Base-by-base conservation (phyloP, 495 filamentous ascomycete genomes). In the Podospora conica region DNA sequence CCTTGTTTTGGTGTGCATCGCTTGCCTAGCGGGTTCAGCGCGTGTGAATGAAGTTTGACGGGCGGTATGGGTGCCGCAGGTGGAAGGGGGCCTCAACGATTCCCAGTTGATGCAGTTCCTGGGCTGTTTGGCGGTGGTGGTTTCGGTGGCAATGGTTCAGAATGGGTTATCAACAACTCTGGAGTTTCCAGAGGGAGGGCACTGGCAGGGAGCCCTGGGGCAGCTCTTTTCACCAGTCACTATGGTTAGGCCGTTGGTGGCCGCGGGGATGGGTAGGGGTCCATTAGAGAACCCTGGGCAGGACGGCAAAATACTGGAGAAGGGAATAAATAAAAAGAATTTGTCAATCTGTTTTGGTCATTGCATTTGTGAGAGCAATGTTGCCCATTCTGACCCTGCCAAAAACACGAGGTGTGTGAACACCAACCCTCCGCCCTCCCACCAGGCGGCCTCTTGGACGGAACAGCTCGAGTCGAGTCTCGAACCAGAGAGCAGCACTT, bases 311-410 rank as follows among this genome's bases (percentile, higher is more conserved):
- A 57, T 27, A 57, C 25, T 23, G 55, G 55, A 57, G 55, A 57
- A 23, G 15, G 55, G 55, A 57, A 57, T 57, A 57, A 57, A 57
- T 57, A 57, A 57, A 57, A 57, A 57, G 55, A 57, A 57, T 57
- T 57, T 24, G 22, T 57, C 55, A 57, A 57, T n/a, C n/a, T n/a
- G n/a, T n/a, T n/a, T n/a, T n/a, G n/a, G n/a, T n/a, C n/a, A n/a
- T n/a, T n/a, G n/a, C n/a, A n/a, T n/a, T n/a, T n/a, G n/a, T n/a
- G n/a, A n/a, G n/a, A n/a, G n/a, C n/a, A n/a, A n/a, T n/a, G n/a
- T n/a, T n/a, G n/a, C n/a, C n/a, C n/a, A n/a, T n/a, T n/a, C n/a
- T n/a, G n/a, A n/a, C n/a, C n/a, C n/a, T n/a, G n/a, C n/a, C n/a
- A n/a, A n/a, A n/a, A n/a, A n/a, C n/a, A n/a, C n/a, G n/a, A n/a